phyloP scores from a whole-genome alignment of 768 basidiomycete species.

The Naematelia encephala region DNA sequence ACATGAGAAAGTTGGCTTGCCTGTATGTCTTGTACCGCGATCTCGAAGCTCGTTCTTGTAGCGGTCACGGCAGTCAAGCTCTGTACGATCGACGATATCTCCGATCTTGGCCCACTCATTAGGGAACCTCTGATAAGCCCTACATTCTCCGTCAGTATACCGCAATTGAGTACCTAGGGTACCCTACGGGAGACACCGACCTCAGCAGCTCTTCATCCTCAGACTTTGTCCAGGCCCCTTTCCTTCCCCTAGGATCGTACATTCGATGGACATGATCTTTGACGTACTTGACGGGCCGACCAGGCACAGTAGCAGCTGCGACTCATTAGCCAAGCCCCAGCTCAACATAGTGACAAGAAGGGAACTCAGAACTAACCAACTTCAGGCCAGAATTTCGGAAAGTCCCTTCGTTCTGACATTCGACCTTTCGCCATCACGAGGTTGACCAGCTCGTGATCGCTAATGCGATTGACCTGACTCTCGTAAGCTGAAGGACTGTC shows the following conservation, averaged over 20 bases:
- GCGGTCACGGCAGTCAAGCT: slow-evolving; percentile 33
- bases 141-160: not conserved
- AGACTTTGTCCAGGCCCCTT: slow-evolving; percentile 31
- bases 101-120: slow-evolving; percentile 36
- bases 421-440: slow-evolving; percentile 24
- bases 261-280: slow-evolving; percentile 25
- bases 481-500: not conserved
- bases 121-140: slow-evolving; percentile 20
- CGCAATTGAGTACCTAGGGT: not conserved
- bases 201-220: slow-evolving; percentile 28
- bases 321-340: not conserved
- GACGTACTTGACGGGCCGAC: slow-evolving; percentile 35
- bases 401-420: slow-evolving; percentile 9
- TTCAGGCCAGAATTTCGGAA: slow-evolving; percentile 32
- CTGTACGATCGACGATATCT: slow-evolving; percentile 27
- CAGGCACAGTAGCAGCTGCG: slow-evolving; percentile 26
- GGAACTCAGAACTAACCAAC: slow-evolving; percentile 19
- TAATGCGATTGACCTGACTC: slow-evolving; percentile 21
- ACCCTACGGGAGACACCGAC: slow-evolving; percentile 12
- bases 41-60: slow-evolving; percentile 22
- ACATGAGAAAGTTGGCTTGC: not conserved
- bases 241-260: slow-evolving; percentile 32
- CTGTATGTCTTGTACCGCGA: slow-evolving; percentile 4
- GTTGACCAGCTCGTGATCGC: slow-evolving; percentile 22
- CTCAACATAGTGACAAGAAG: not conserved